Evolutionary conservation across 202 grass and related monocot genomes (phyloP).

Genomic region (Digitaria exilis): DNA sequence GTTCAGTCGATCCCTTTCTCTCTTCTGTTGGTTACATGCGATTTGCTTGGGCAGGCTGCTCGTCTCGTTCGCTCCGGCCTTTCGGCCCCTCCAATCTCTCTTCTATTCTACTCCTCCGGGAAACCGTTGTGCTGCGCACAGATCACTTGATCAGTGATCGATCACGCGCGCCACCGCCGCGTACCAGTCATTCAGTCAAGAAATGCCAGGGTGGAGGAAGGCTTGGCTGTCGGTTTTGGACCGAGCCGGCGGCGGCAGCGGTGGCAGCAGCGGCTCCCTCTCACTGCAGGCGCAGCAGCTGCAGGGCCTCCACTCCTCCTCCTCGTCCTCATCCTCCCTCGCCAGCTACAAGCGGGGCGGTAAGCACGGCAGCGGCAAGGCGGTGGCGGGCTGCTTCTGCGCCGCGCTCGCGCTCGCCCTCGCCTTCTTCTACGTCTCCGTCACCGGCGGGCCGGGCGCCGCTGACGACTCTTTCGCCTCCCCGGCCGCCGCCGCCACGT

Average conservation of each 20-base stretch:
- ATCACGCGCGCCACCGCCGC: too few relatives aligned
- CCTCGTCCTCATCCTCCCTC: constrained; percentile 30
- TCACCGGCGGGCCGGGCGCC: constrained; percentile 25
- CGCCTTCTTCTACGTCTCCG: constrained; percentile 40
- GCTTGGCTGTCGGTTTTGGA: constrained; percentile 40
- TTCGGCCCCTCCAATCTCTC: not conserved
- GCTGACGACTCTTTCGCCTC: constrained; percentile 37
- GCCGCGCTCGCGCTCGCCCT: constrained; percentile 48
- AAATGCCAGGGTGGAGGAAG: constrained; percentile 57
- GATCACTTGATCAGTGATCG: constrained; percentile 24
- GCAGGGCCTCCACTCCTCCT: constrained; percentile 30
- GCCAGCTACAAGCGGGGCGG: constrained; percentile 47
- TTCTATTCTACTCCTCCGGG: too few relatives aligned
- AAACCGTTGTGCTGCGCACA: not conserved
- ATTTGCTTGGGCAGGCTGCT: not conserved
- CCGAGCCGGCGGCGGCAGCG: not conserved
- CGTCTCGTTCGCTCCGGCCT: not conserved
- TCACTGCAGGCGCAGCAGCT: constrained; percentile 41
- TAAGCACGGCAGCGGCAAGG: constrained; percentile 50
- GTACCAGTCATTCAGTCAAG: too few relatives aligned
- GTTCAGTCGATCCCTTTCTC: constrained; percentile 7
- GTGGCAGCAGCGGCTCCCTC: constrained; percentile 30
- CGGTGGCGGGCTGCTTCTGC: constrained; percentile 45
- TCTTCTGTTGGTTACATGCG: not conserved
- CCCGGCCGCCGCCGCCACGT: constrained; percentile 1